Base-by-base conservation (phyloP, 2,329 filamentous ascomycete species). In the Fusarium sulawesiense region DNA sequence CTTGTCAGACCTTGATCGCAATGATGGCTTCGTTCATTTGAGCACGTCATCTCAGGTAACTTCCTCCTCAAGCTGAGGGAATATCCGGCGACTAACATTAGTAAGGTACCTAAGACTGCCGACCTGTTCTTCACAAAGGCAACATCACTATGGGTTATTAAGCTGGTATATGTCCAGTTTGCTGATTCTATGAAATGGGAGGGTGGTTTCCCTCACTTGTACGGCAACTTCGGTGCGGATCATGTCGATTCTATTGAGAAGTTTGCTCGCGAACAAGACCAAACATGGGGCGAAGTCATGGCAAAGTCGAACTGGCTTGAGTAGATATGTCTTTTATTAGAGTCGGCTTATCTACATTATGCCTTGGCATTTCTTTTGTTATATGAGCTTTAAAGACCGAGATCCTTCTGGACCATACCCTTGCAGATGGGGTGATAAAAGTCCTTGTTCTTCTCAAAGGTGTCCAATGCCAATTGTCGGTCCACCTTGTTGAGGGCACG, bases 361-460 rank as follows among this genome's bases (percentile, higher is more conserved):
- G 23, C 14, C 16, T 45, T 29, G 30, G 32, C 20, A 27, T 46
- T 23, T 27, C 20, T n/a, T n/a, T n/a, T 45, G 27, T 16, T 25
- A 51, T 25, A 60, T 44, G 30, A 30, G 41, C 32, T 46, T 60
- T 77, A 77, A 41, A 80, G 66, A 37, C 85, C 86, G 37, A 97
- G 80, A 79, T 97, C 92, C 85, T 97, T 98, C 82, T 93, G 92
- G 4, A 97, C 89, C 89, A 97, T 92, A 10, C 85, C 88, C 66
- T 89, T 88, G 79, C 94, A 98, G 74, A 98, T 98, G 4, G 96
- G 96, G 78, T 98, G 95, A 78, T 98, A 99, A 77, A 98, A 98
- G 68, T 94, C 91, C 80, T 87, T 92, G 79, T 97, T 91, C 86
- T 91, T 92, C 81, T 92, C 88, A 81, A 97, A 98, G 0, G 94